Conservation (phyloP, 1,284 basidiomycete genomes). For the Mrakiaceae sp. region DNA sequence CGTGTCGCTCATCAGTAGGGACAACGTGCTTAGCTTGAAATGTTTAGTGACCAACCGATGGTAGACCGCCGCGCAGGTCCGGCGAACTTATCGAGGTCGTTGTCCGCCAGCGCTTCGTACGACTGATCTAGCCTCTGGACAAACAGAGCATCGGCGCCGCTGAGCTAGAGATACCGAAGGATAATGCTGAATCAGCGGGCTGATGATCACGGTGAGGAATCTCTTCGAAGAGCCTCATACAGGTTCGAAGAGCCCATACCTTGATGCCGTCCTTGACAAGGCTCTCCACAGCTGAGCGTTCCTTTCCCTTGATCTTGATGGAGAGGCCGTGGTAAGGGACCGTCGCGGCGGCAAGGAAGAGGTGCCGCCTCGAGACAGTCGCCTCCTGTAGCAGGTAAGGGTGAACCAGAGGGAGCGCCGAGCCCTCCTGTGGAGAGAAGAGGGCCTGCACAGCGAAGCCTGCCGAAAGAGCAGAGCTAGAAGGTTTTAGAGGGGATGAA, state of each 20-base stretch:
- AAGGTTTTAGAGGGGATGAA: conserved; percentile 34
- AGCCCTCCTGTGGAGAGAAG: conserved; percentile 30
- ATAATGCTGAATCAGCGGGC: too few relatives aligned
- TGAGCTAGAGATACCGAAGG: conserved; percentile 38
- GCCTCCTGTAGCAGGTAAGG: conserved; percentile 17
- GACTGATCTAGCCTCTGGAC: conserved; percentile 59
- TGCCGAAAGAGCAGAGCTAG: conserved; percentile 34
- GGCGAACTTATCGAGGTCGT: conserved; percentile 37
- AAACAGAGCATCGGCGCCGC: conserved; percentile 64
- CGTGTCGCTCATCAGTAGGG: too few relatives aligned
- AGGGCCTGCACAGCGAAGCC: conserved; percentile 16
- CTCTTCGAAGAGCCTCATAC: background rate
- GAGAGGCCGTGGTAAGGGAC: conserved; percentile 51
- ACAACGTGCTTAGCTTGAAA: too few relatives aligned
- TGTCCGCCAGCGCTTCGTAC: conserved; percentile 40
- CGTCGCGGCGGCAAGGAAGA: conserved; percentile 62
- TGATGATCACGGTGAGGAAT: background rate
- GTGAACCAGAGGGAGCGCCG: conserved; percentile 25
- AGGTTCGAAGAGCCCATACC: conserved; percentile 25
- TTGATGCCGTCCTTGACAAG: conserved; percentile 72
- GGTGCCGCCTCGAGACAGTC: conserved; percentile 36
- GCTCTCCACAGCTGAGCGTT: conserved; percentile 49
- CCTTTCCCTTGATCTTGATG: conserved; percentile 56
- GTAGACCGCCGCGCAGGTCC: conserved; percentile 43
- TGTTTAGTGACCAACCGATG: conserved; percentile 42